Evolutionary conservation across 495 filamentous ascomycete genomes (phyloP), one percentile per base, ranked within the genome.

Genomic region (Bacidia rubella): DNA sequence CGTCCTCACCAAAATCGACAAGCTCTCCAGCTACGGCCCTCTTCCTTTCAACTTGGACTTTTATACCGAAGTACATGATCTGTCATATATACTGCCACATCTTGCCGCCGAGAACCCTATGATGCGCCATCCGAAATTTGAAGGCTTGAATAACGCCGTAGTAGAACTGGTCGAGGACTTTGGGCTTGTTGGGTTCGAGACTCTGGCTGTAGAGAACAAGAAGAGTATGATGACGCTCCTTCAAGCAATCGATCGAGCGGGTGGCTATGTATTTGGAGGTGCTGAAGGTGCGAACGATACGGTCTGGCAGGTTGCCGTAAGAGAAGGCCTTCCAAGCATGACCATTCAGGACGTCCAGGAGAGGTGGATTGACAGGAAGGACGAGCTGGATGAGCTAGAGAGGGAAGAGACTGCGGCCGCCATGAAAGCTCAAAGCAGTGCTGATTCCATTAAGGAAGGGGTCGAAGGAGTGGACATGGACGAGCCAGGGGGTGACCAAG

Each of bases 61-160:
- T 65, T 98, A 97, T 68, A 95, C 92, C 49, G 92, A 98, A 63
- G 89, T 96, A n/a, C 87, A 97, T 67, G 87, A 95, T 53, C 79
- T 98, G 3, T 74, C 73, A 2, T 86, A 94, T 57, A 78, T 98
- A 17, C 74, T 92, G 7, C 88, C 90, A 0, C 71, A 82, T 46
- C 78, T 98, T 11, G 77, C 83, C 54, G 71, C 73, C 21, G 80
- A 78, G 41, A 68, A 65, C 58, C 81, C 72, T 53, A 73, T 59
- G 54, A 77, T 73, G 47, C 73, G 75, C 3, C 76, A 78, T 56
- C 68, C 70, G 10, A 95, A 93, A 62, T 97, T 90, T 60, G 74
- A 79, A 32, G 76, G 80, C 5, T 69, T 98, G 5, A 96, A 97
- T 65, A 74, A 80, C 50, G 90, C 92, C 0, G 84, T 98, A 44